Evolutionary conservation across 2,329 filamentous ascomycete genomes (phyloP), one percentile per base, ranked within the genome.

Genomic region (Alternaria metachromatica): DNA sequence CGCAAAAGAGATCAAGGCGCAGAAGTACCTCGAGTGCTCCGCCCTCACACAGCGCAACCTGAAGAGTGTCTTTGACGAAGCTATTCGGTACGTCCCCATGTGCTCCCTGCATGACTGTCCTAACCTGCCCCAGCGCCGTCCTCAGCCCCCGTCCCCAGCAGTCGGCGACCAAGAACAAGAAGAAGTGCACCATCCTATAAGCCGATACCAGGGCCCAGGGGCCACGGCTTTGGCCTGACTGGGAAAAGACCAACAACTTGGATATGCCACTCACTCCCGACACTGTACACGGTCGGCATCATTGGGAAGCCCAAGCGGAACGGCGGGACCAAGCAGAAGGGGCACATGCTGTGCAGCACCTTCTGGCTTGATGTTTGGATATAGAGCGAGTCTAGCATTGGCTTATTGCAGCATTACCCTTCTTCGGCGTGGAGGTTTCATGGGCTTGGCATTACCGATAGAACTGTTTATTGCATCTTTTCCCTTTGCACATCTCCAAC

Each of bases 51-150:
- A 98, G 85, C 87, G 95, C 77, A 97, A 97, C 82, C 83, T 99
- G 74, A 99, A 99, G 90, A 97, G 93, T 76, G 96, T 99, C 53
- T 99, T 99, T 79, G 96, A 99, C 78, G 95, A 97, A 83, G 96
- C 96, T 33, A 99, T 99, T 79, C 91, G 96, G 96, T 98, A 84
- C 74, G 90, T 83, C 23, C 28, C 11, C 20, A 48, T n/a, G 10
- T 12, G 6, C 28, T 3, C 20, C 11, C 6, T 28, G 48, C 5
- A 15, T 28, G 11, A 18, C 41, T 25, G n/a, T 45, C 60, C 70
- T 78, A 66, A 78, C 65, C 28, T 54, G 51, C 18, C 45, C 10
- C 64, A 82, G 80, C 56, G 80, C 80, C 56, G 80, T 82, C 21
- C 78, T 82, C 49, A 82, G 78, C 67, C 80, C 80, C 30, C 79